Evolutionary conservation across 169 alveolate species (phyloP).

Genomic region (Babesia bovis): DNA sequence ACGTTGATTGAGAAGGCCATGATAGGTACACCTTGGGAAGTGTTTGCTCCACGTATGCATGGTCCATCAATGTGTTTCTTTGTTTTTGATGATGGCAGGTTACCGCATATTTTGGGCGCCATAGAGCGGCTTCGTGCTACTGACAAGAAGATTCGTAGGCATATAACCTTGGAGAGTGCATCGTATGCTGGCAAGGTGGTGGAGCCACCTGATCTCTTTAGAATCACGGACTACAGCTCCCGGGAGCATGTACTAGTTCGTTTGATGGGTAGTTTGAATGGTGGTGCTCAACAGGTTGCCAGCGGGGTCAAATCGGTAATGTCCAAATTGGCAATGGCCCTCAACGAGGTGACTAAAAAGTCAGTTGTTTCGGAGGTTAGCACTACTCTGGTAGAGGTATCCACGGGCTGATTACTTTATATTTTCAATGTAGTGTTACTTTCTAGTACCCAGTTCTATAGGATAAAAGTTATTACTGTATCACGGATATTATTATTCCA

Average conservation of each 20-base stretch:
- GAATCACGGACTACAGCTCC: slow-evolving; percentile 11
- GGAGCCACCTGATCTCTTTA: slow-evolving; percentile 20
- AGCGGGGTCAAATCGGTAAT: slow-evolving; percentile 17
- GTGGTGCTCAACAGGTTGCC: slow-evolving; percentile 14
- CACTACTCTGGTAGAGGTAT: too few species aligned
- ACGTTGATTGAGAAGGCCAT: slow-evolving; percentile 52
- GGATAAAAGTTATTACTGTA: too few species aligned
- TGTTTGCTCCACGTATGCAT: slow-evolving; percentile 38
- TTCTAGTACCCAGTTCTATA: too few species aligned
- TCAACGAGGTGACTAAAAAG: slow-evolving; percentile 12
- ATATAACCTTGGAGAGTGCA: slow-evolving; percentile 32
- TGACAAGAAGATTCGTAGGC: slow-evolving; percentile 40
- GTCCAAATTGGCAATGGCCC: slow-evolving; percentile 29
- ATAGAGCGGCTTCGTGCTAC: slow-evolving; percentile 39
- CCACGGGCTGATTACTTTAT: too few species aligned
- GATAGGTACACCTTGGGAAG: slow-evolving; percentile 35
- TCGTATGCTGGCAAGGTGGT: slow-evolving; percentile 25
- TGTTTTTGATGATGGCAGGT: slow-evolving; percentile 27
- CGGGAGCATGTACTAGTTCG: slow-evolving; percentile 18
- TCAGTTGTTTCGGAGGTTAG: neutral
- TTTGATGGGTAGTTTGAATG: slow-evolving; percentile 12
- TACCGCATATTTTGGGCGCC: slow-evolving; percentile 43
- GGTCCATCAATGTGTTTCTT: slow-evolving; percentile 52
- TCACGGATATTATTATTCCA: too few species aligned
- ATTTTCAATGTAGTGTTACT: too few species aligned